Evolutionary conservation across 768 basidiomycete genomes (phyloP), one percentile per base, ranked within the genome.

Genomic region (Rhizopogon roseolus): DNA sequence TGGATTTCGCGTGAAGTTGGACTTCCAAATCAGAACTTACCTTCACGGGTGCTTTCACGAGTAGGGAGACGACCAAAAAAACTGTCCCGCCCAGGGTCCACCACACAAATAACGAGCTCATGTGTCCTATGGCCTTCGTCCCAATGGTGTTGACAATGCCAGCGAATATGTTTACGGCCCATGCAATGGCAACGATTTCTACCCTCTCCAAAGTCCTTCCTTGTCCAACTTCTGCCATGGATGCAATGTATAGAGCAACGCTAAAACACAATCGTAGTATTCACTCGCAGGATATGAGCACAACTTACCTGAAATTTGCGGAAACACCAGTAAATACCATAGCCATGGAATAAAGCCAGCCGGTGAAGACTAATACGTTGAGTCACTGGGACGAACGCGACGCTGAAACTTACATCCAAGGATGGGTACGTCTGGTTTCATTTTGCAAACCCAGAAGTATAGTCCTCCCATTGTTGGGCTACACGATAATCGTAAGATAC

Each of bases 401-500:
- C 5, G 16, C 28, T 39, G 19, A 14, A n/a, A 64, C 77, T 66
- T 61, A 79, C 78, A 83, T 25, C 81, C 81, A 4, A 82, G 70
- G 14, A 80, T 66, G 1, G 80, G 81, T 13, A 69, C 55, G 48
- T 80, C 72, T 0, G 80, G 79, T 59, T 81, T 81, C 79, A 82
- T 80, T 60, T 75, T 78, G 67, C 80, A 82, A 9, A 81, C 81
- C 81, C 81, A 82, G 61, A 82, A 84, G 64, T 83, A 84, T 41
- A 82, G 65, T 5, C 80, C 81, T 22, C 81, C 81, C 72, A 82
- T 76, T 3, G 80, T 79, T 0, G 80, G 80, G 52, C 77, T 79
- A 48, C 22, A 1, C 10, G 52, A 55, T 14, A 25, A 46, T n/a
- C 17, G 9, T 39, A 57, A 57, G 45, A 7, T 25, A 14, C 6